A percentile compares a stretch with the other conserved stretches of the same genome.
These are phyloP conservation scores for Paraphaeosphaeria sporulosa DNA, from an alignment of 2,329 filamentous ascomycete genomes.

Conservation along the genomic window DNA sequence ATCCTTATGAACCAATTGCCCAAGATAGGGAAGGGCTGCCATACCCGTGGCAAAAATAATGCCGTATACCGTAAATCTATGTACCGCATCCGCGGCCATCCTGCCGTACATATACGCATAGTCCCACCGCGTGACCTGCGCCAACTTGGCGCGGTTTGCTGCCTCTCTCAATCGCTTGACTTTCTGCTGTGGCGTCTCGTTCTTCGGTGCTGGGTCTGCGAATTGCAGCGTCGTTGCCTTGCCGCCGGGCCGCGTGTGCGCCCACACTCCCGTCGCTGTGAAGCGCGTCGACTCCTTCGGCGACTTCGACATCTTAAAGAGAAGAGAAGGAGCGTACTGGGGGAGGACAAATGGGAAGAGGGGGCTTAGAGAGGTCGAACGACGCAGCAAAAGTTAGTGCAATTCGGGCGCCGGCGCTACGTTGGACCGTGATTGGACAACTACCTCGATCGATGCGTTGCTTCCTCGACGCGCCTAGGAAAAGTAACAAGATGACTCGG, in stretches of 20 bases:
- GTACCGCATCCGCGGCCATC: constrained; percentile 64
- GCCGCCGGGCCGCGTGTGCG: constrained; percentile 66
- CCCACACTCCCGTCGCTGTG: constrained; percentile 74
- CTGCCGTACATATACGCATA: constrained; percentile 46
- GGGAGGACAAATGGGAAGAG: constrained; percentile 27
- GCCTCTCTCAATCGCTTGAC: constrained; percentile 60
- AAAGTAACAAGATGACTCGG: not conserved
- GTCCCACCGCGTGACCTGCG: constrained; percentile 63
- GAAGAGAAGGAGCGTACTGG: constrained; percentile 14
- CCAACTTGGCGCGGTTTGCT: constrained; percentile 55
- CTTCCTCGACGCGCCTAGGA: too few species aligned
- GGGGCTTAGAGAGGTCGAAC: constrained; percentile 35
- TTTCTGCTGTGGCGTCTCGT: constrained; percentile 63
- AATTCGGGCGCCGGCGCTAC: constrained; percentile 24
- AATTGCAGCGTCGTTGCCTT: constrained; percentile 51
- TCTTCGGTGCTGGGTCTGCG: constrained; percentile 51
- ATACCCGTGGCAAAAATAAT: constrained; percentile 69
- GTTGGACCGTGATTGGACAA: constrained; percentile 14
- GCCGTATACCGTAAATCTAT: constrained; percentile 66
- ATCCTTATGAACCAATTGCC: not conserved
- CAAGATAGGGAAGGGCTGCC: constrained; percentile 18
- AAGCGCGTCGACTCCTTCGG: constrained; percentile 83
- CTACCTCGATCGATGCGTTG: not conserved
- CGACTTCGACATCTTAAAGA: constrained; percentile 65
- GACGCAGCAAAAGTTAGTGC: constrained; percentile 46